Conservation (phyloP, 2,329 filamentous ascomycete genomes). For the Stagonosporopsis cucurbitacearum region DNA sequence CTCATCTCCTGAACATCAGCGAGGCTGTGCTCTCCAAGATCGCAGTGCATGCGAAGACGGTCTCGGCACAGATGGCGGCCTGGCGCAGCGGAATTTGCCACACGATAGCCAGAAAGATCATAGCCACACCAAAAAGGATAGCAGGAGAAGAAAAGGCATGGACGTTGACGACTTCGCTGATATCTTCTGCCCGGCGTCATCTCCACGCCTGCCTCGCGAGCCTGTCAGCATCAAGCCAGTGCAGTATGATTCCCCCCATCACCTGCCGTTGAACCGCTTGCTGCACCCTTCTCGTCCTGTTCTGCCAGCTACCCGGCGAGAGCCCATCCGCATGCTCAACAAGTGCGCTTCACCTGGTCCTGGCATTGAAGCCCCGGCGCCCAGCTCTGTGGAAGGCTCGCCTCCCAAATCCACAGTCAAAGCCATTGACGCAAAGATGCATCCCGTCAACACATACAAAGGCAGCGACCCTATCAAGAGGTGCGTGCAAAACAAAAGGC, state of each 20-base stretch:
- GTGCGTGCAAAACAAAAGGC: constrained; percentile 25
- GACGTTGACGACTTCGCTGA: not conserved
- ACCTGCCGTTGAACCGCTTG: not conserved
- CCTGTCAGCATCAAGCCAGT: not conserved
- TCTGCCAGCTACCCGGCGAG: constrained; percentile 1
- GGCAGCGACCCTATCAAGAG: constrained; percentile 25
- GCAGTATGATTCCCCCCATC: not conserved
- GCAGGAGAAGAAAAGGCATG: not conserved
- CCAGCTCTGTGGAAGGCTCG: not conserved
- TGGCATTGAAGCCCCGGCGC: not conserved
- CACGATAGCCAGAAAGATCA: not conserved
- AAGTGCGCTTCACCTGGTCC: not conserved
- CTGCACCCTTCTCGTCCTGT: constrained; percentile 1
- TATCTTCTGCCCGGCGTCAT: not conserved
- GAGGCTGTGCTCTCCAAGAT: not conserved
- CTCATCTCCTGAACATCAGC: not conserved
- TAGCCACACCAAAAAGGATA: not conserved
- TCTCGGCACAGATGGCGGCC: not conserved
- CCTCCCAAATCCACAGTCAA: not conserved
- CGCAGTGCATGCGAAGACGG: not conserved
- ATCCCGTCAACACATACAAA: constrained; percentile 20
- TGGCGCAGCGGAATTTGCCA: not conserved
- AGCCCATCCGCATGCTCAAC: constrained; percentile 8
- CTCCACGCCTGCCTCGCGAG: not conserved
- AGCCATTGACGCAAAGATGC: not conserved